A percentile compares a stretch with the other conserved stretches of the same genome.
phyloP scores from a whole-genome alignment of 805 yeast genomes.

The Suhomyces sp. region DNA sequence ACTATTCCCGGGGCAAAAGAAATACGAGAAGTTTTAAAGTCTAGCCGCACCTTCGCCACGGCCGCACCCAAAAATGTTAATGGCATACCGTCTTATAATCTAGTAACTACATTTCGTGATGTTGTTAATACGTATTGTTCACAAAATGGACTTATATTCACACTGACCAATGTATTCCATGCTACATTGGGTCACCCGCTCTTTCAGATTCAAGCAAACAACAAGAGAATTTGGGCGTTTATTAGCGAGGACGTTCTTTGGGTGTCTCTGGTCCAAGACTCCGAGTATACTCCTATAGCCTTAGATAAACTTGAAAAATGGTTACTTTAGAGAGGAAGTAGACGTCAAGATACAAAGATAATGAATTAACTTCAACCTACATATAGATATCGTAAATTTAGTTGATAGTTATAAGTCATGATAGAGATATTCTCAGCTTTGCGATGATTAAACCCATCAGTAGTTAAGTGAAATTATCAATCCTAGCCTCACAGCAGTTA shows the following conservation, averaged over 20 bases:
- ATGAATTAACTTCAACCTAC: neutral
- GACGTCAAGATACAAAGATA: neutral
- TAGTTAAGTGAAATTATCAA: too few relatives aligned
- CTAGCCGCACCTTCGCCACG: neutral
- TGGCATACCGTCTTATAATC: slow-evolving; percentile 43
- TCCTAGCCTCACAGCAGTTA: too few relatives aligned
- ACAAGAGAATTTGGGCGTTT: slow-evolving; percentile 42
- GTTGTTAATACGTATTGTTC: slow-evolving; percentile 63
- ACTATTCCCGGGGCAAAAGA: neutral
- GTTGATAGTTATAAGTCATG: neutral
- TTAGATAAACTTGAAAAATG: slow-evolving; percentile 1
- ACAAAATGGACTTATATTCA: slow-evolving; percentile 43
- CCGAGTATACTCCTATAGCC: slow-evolving; percentile 40
- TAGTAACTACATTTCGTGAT: slow-evolving; percentile 55
- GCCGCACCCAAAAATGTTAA: slow-evolving; percentile 12
- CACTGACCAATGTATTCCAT: slow-evolving; percentile 27
- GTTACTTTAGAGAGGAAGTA: neutral
- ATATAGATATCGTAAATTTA: neutral
- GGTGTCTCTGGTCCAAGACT: slow-evolving; percentile 28
- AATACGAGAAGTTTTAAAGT: neutral
- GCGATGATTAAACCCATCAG: too few relatives aligned
- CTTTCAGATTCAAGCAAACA: slow-evolving; percentile 37
- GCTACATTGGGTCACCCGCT: slow-evolving; percentile 42
- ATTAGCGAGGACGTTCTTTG: slow-evolving; percentile 67
- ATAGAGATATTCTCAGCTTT: too few relatives aligned